These are phyloP conservation scores for Steccherinum ochraceum DNA, from an alignment of 768 basidiomycete species.

Conservation along the genomic window DNA sequence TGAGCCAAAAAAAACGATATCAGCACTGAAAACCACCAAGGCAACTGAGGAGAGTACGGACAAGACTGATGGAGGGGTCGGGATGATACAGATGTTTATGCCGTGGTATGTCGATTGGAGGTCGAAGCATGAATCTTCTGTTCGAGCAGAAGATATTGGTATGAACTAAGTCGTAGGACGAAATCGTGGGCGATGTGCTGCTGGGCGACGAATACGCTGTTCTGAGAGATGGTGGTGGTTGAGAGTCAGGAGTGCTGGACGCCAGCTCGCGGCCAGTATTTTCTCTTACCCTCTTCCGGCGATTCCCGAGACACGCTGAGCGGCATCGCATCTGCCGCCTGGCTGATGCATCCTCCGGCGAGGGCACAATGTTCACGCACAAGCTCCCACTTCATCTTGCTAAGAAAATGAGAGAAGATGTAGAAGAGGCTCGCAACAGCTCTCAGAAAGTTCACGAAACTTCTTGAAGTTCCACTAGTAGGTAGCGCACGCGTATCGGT, in stretches of 20 bases:
- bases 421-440: too few species aligned
- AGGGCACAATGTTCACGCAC: too few species aligned
- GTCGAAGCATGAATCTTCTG: constrained; percentile 94
- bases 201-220: constrained; percentile 14
- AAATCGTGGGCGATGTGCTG: constrained; percentile 44
- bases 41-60: constrained; percentile 41
- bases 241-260: background rate
- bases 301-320: too few species aligned
- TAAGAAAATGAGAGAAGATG: too few species aligned
- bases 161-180: constrained; percentile 42
- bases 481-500: too few species aligned
- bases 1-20: constrained; percentile 21
- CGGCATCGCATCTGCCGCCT: too few species aligned
- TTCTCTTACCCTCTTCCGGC: too few species aligned
- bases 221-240: constrained; percentile 19
- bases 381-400: too few species aligned
- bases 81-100: constrained; percentile 48
- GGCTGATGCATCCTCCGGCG: too few species aligned
- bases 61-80: constrained; percentile 24
- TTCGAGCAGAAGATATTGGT: constrained; percentile 54
- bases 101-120: constrained; percentile 68
- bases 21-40: constrained; percentile 29
- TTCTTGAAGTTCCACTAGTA: too few species aligned
- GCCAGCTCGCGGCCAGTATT: too few species aligned
- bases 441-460: too few species aligned